phyloP scores from a whole-genome alignment of 1,139 yeast species.

The Candida sp. region DNA sequence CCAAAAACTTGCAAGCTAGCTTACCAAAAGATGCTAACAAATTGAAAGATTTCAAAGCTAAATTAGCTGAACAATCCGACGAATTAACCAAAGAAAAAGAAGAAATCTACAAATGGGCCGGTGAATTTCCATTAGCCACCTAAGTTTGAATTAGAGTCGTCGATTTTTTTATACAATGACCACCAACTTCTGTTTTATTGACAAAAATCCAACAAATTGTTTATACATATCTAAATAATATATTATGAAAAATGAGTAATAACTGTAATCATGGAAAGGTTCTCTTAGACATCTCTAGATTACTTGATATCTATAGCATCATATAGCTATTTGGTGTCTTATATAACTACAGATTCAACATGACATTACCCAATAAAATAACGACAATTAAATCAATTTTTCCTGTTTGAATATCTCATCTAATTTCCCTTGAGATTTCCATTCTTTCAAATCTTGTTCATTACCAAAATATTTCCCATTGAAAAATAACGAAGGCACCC shows the following conservation, averaged over 20 bases:
- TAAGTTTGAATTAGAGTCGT: too few relatives aligned
- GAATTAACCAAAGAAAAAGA: constrained; percentile 59
- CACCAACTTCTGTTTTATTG: too few relatives aligned
- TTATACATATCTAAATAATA: too few relatives aligned
- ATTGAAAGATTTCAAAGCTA: constrained; percentile 89
- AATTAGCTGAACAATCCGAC: constrained; percentile 66
- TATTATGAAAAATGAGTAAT: too few relatives aligned
- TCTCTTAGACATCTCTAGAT: too few relatives aligned
- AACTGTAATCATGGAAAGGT: too few relatives aligned
- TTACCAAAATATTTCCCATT: constrained; percentile 63
- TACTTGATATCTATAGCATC: too few relatives aligned
- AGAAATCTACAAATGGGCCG: constrained; percentile 90
- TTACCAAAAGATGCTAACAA: constrained; percentile 88
- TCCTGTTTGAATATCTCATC: constrained; percentile 38
- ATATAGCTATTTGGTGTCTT: too few relatives aligned
- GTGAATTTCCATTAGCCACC: constrained; percentile 88
- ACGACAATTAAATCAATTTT: constrained; percentile 25
- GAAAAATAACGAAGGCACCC: constrained; percentile 71
- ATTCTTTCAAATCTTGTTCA: constrained; percentile 47
- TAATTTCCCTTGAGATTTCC: constrained; percentile 41
- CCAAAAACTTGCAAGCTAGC: constrained; percentile 68
- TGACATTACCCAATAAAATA: too few relatives aligned
- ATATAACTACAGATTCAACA: too few relatives aligned
- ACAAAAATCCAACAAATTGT: too few relatives aligned
- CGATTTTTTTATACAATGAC: too few relatives aligned